phyloP scores from a whole-genome alignment of 176 grass and related monocot species.

The Rhipidocladum racemiflorum region DNA sequence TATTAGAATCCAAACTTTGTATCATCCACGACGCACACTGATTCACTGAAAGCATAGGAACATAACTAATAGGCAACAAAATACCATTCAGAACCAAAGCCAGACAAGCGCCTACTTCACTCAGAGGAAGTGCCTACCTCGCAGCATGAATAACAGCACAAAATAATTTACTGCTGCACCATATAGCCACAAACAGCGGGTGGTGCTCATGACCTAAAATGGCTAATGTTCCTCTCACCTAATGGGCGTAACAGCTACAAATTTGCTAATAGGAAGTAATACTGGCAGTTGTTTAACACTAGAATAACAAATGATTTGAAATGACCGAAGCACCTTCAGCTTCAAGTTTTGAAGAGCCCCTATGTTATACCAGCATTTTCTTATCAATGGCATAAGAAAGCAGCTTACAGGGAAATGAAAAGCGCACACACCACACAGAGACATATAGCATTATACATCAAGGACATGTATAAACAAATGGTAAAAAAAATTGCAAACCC shows the following conservation, averaged over 20 bases:
- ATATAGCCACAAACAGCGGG: not conserved
- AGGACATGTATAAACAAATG: not conserved
- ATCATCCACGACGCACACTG: not conserved
- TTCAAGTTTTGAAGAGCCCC: not conserved
- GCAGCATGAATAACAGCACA: not conserved
- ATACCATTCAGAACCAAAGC: not conserved
- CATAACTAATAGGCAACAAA: not conserved
- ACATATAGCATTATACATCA: conserved; percentile 11
- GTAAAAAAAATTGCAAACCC: not conserved
- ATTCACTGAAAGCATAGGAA: not conserved
- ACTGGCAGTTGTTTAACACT: not conserved
- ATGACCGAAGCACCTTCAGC: not conserved
- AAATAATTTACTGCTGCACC: not conserved
- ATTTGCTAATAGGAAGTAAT: not conserved
- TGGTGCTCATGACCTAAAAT: not conserved
- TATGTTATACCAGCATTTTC: not conserved
- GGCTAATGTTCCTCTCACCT: not conserved
- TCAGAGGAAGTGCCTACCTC: not conserved
- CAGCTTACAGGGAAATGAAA: not conserved
- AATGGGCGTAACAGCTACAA: not conserved
- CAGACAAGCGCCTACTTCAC: not conserved
- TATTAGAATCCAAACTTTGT: not conserved
- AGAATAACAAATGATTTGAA: not conserved
- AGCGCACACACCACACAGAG: not conserved
- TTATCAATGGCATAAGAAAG: conserved; percentile 1